These are phyloP conservation scores for Beta corolliflora DNA, from an alignment of 179 eudicot genomes.

Conservation along the genomic window DNA sequence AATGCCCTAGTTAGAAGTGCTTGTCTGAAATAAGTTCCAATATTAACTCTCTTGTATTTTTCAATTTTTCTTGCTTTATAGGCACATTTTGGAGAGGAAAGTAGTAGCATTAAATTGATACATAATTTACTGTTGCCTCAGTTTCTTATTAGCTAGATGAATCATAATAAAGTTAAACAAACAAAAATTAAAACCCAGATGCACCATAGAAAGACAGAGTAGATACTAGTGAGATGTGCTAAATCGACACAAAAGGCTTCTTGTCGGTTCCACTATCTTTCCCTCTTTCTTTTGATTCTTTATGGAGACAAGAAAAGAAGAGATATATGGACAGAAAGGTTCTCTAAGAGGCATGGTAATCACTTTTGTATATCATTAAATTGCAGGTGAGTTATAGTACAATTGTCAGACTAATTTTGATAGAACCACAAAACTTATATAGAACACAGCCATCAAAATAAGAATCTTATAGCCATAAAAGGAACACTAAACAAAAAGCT, in stretches of 20 bases:
- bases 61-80: neutral
- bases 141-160: neutral
- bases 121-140: neutral
- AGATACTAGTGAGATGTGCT: neutral
- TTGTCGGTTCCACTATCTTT: no score
- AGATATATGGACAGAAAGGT: neutral
- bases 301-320: neutral
- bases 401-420: neutral
- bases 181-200: neutral
- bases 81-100: neutral
- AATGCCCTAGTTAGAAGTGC: neutral
- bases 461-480: neutral
- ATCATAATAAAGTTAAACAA: neutral
- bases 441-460: slow-evolving; percentile 1
- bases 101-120: neutral
- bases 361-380: neutral
- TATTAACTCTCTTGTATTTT: neutral
- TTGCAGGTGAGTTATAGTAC: neutral
- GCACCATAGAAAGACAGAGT: neutral
- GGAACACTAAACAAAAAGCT: neutral
- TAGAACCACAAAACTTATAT: neutral
- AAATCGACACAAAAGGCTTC: neutral
- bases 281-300: neutral
- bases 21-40: neutral
- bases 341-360: neutral